Base-by-base conservation (phyloP, 805 yeast species). In the Kuraishia molischiana region DNA sequence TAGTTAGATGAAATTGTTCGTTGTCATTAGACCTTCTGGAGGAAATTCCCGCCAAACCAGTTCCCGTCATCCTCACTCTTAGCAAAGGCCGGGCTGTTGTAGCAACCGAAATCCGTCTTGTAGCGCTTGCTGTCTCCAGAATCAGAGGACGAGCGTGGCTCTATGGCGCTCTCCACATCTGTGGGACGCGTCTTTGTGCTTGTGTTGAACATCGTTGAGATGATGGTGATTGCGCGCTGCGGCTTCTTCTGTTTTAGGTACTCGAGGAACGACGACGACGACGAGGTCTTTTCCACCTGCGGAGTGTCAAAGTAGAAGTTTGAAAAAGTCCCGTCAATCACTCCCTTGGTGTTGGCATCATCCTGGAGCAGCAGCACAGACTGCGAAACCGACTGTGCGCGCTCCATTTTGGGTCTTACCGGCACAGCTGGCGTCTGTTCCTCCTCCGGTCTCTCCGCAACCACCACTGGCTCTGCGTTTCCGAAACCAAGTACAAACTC, bases 1-100 rank as follows among this genome's bases (percentile, higher is more conserved):
- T n/a, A n/a, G n/a, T n/a, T n/a, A n/a, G n/a, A n/a, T n/a, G n/a
- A n/a, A n/a, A n/a, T n/a, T n/a, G n/a, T n/a, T n/a, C n/a, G n/a
- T n/a, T n/a, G n/a, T n/a, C n/a, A 22, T 22, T 11, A 22, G 10
- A 22, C 26, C 26, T 11, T 22, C 26, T 22, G 26, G 11, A 28
- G 17, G 17, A 28, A 8, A 31, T 50, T 50, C 3, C 49, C 47
- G 14, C 55, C 55, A 38, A 51, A 46, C 55, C 55, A 51, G 17
- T 32, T 37, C 8, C 40, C 36, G 15, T 49, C 53, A 13, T 49
- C 52, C 15, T 49, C 53, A 32, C 48, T 44, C 15, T 39, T 41
- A 4, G 34, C 30, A 24, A 38, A 33, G 24, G 42, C 43, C 19
- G 35, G 37, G 35, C 41, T 38, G 26, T 13, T 22, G 28, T 24